Evolutionary conservation across 257 asterid species (phyloP).

Genomic region (Capsicum baccatum): DNA sequence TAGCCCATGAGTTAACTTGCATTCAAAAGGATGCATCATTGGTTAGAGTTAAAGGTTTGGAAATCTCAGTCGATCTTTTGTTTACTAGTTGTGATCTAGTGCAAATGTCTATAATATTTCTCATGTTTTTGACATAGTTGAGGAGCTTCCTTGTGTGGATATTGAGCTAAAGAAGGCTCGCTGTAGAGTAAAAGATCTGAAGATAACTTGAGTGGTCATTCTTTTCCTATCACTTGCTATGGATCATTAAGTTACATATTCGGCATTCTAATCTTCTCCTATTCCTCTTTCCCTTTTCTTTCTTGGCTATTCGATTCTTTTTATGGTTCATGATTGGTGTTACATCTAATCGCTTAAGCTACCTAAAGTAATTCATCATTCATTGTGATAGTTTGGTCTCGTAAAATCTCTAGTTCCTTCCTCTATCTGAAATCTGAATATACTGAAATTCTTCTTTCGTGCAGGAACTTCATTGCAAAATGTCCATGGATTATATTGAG

Average conservation of each 20-base stretch:
- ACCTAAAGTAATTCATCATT: background rate
- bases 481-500: slow-evolving; percentile 67
- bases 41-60: slow-evolving; percentile 72
- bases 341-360: background rate
- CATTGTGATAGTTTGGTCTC: background rate
- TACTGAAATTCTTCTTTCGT: slow-evolving; percentile 26
- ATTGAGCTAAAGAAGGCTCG: slow-evolving; percentile 75
- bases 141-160: slow-evolving; percentile 71
- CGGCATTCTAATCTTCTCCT: background rate
- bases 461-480: slow-evolving; percentile 68
- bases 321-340: background rate
- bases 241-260: slow-evolving; percentile 23
- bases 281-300: background rate
- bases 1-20: slow-evolving; percentile 68
- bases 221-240: slow-evolving; percentile 22
- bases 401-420: background rate
- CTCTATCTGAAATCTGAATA: slow-evolving; percentile 27
- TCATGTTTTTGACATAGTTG: slow-evolving; percentile 52
- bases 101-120: slow-evolving; percentile 25
- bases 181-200: slow-evolving; percentile 62
- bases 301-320: background rate
- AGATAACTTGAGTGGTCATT: background rate
- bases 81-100: slow-evolving; percentile 20
- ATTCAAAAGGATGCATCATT: slow-evolving; percentile 65
- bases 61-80: slow-evolving; percentile 23